Evolutionary conservation across 2,329 filamentous ascomycete genomes (phyloP), one percentile per base, ranked within the genome.

Genomic region (Fusarium piperis): DNA sequence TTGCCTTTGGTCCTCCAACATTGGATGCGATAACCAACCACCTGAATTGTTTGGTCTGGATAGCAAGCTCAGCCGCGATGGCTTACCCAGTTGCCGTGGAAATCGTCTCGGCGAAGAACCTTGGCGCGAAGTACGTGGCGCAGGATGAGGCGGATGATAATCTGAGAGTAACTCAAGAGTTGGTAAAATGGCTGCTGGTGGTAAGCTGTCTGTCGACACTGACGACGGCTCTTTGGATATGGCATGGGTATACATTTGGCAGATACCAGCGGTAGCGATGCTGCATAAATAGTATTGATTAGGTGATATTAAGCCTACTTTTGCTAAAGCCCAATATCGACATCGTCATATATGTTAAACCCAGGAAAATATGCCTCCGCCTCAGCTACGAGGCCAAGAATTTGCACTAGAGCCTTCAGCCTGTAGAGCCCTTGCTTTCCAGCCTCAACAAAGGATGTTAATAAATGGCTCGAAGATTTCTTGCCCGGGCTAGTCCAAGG

Each of bases 81-180:
- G 41, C 41, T 46, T 8, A 11, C n/a, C 41, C 41, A 1, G 41
- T 16, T 16, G 23, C 41, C 11, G 41, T 46, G 8, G 4, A 46
- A 26, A 8, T 46, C 2, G 20, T 46, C 2, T 48, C 16, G 5
- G 3, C 2, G 2, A 9, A n/a, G 15, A 28, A 46, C 4, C 4
- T 46, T 9, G 4, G 41, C 1, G 1, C 15, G 23, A n/a, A 2
- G 1, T 2, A 28, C 23, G 12, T 48, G 23, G 15, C 0, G 6
- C 16, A 28, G 5, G 44, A 30, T 28, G 44, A 30, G 6, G 23
- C 23, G 16, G 23, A 30, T 4, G 23, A n/a, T 16, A n/a, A 48
- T 28, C 23, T 48, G 16, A 48, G 15, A 2, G 9, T 48, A n/a
- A 48, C 23, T 48, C 15, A 10, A n/a, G 3, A 30, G 6, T n/a